Conservation (phyloP, 345 rosid genomes). For the Noccaea bulbosa region DNA sequence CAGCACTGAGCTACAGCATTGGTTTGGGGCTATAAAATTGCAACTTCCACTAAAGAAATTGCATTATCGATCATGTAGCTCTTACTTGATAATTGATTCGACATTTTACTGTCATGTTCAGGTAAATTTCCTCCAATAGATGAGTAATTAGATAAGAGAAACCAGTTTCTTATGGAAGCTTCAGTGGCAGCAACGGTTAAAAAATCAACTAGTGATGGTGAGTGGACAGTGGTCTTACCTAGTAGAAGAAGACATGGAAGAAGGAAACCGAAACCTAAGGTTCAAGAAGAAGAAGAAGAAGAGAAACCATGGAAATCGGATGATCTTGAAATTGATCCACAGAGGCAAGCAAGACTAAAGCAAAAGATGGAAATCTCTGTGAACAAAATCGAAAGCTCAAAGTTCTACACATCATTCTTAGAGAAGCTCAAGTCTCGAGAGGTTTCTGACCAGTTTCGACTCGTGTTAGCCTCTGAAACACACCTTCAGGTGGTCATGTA, state of each 20-base stretch:
- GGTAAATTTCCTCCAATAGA: no score
- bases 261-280: conserved; percentile 34
- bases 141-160: not conserved
- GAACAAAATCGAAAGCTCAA: conserved; percentile 59
- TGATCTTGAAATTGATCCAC: conserved; percentile 52
- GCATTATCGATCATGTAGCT: not conserved
- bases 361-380: conserved; percentile 57
- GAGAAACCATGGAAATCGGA: conserved; percentile 58
- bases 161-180: conserved; percentile 2
- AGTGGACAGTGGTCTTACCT: conserved; percentile 80
- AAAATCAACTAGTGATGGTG: conserved; percentile 48
- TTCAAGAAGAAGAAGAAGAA: conserved; percentile 35
- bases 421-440: conserved; percentile 65
- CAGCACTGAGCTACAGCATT: not conserved
- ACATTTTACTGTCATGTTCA: no score
- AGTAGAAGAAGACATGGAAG: conserved; percentile 54
- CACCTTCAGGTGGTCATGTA: conserved; percentile 70
- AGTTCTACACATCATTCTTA: conserved; percentile 57
- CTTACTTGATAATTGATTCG: not conserved
- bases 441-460: conserved; percentile 46
- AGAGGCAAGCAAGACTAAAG: conserved; percentile 58
- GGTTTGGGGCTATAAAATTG: conserved; percentile 19
- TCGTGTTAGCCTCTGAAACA: conserved; percentile 61
- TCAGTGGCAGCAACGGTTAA: conserved; percentile 38
- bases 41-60: not conserved